Evolutionary conservation across 2,329 filamentous ascomycete genomes (phyloP).

Genomic region (Penicillium verrucosum): DNA sequence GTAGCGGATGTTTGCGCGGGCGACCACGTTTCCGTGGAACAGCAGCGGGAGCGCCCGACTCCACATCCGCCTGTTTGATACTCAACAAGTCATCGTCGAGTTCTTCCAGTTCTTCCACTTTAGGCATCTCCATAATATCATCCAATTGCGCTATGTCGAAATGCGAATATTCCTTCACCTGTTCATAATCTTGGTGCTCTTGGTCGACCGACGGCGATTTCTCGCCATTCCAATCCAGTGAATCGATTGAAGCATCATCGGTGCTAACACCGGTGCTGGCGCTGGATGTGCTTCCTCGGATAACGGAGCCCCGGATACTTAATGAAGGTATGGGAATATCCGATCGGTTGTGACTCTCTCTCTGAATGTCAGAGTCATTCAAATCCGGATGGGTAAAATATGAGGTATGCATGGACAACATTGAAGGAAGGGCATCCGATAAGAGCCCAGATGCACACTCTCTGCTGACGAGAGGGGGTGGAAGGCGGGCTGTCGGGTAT

Average conservation of each 20-base stretch:
- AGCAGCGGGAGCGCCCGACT: conserved; percentile 32
- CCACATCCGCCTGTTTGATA: conserved; percentile 32
- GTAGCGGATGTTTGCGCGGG: conserved; percentile 74
- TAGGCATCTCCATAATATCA: conserved; percentile 43
- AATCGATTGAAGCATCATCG: conserved; percentile 35
- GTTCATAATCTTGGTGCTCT: conserved; percentile 21
- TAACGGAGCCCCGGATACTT: conserved; percentile 30
- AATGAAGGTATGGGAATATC: conserved; percentile 21
- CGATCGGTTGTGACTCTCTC: conserved; percentile 22
- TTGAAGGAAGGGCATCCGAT: conserved; percentile 20
- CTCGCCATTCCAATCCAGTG: conserved; percentile 28
- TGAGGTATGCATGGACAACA: conserved; percentile 42
- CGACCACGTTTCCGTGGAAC: conserved; percentile 66
- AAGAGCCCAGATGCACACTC: not conserved
- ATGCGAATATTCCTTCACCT: conserved; percentile 23
- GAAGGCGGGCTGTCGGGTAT: not conserved
- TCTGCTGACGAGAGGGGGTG: not conserved
- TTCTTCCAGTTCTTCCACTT: conserved; percentile 58
- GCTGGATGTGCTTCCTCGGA: conserved; percentile 26
- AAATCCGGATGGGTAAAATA: conserved; percentile 22
- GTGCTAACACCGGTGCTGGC: conserved; percentile 32
- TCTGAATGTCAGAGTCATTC: conserved; percentile 20
- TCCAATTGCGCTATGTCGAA: conserved; percentile 27
- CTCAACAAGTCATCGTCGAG: conserved; percentile 39
- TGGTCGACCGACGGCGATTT: conserved; percentile 21